Conservation (phyloP, 257 asterid species). For the Paulownia fortunei region DNA sequence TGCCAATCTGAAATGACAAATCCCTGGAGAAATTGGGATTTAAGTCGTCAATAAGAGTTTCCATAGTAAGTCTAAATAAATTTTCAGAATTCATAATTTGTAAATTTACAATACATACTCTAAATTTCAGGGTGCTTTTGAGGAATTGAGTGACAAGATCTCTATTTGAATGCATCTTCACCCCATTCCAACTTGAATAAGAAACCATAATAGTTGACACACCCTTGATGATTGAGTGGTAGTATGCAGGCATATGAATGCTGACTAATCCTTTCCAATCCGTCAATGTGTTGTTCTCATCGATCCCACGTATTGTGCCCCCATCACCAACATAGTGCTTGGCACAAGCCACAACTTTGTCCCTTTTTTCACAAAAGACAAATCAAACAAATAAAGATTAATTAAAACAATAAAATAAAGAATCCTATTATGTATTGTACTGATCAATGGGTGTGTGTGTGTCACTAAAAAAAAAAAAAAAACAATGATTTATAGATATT, state of each 20-base stretch:
- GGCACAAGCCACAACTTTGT: slow-evolving; percentile 21
- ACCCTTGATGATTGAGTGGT: slow-evolving; percentile 31
- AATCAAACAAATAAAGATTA: too few relatives aligned
- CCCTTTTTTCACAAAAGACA: too few relatives aligned
- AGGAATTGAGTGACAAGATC: slow-evolving; percentile 31
- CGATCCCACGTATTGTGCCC: neutral
- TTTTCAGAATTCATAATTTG: neutral
- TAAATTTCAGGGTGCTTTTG: slow-evolving; percentile 29
- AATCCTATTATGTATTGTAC: too few relatives aligned
- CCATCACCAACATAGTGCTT: slow-evolving; percentile 17
- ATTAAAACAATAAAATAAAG: too few relatives aligned
- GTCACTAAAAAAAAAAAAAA: too few relatives aligned
- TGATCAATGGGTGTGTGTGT: too few relatives aligned
- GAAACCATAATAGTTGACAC: slow-evolving; percentile 36
- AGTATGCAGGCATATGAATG: slow-evolving; percentile 32
- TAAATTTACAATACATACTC: neutral
- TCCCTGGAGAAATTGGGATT: slow-evolving; percentile 8
- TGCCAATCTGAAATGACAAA: slow-evolving; percentile 32
- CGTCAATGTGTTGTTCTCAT: slow-evolving; percentile 6
- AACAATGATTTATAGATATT: too few relatives aligned
- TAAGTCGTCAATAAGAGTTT: neutral
- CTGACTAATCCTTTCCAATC: slow-evolving; percentile 7
- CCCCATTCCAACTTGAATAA: slow-evolving; percentile 44
- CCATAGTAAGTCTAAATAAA: neutral
- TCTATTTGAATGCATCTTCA: slow-evolving; percentile 30